These are phyloP conservation scores for Venturia effusa DNA, from an alignment of 2,329 filamentous ascomycete genomes.

Conservation along the genomic window DNA sequence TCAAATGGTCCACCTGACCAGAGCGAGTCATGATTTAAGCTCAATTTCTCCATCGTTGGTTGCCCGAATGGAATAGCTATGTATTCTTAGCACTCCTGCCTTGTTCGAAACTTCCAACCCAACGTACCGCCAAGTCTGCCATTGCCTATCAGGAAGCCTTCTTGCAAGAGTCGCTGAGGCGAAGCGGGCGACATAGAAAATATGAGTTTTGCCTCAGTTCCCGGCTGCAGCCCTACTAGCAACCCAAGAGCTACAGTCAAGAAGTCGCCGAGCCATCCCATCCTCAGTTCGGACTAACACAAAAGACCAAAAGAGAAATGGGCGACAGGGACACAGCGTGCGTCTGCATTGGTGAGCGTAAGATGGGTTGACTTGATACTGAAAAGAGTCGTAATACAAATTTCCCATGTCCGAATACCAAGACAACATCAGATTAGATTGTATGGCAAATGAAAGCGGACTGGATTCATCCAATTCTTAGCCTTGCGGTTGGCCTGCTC, in stretches of 20 bases:
- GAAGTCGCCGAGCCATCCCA: neutral
- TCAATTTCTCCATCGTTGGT: conserved; percentile 32
- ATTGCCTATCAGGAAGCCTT: conserved; percentile 38
- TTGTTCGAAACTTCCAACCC: neutral
- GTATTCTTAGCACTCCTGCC: neutral
- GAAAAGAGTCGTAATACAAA: neutral
- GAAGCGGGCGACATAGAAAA: conserved; percentile 17
- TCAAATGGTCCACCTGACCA: conserved; percentile 43
- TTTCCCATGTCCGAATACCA: neutral
- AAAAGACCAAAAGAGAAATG: neutral
- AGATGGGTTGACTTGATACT: neutral
- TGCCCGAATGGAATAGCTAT: conserved; percentile 33
- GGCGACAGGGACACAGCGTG: neutral
- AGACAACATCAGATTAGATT: neutral
- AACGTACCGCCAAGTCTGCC: conserved; percentile 33
- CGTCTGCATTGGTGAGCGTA: conserved; percentile 3
- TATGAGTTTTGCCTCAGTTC: conserved; percentile 15
- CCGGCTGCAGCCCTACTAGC: neutral
- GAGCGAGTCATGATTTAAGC: conserved; percentile 38
- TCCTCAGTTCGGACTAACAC: neutral
- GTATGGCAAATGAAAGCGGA: neutral
- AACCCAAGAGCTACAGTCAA: conserved; percentile 4
- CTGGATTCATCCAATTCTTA: neutral
- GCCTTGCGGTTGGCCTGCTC: neutral
- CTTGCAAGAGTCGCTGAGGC: conserved; percentile 16